Base-by-base conservation (phyloP, 257 asterid genomes). In the Ballota nigra region DNA sequence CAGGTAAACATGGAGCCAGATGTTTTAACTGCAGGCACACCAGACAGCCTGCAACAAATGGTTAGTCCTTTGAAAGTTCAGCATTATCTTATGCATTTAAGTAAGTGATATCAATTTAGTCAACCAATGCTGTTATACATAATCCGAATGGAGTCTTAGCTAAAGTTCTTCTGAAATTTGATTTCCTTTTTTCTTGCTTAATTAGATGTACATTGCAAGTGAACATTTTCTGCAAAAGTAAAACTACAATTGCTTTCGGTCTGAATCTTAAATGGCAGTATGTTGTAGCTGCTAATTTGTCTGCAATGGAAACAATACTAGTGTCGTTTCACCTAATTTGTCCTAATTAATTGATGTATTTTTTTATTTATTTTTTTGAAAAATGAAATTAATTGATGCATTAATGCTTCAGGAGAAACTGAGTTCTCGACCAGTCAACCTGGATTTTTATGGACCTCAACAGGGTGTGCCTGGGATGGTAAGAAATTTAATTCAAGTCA, bases 401-500 rank as follows among this genome's bases (percentile, higher is more conserved):
- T 51, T 28, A 20, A 49, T 80, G 19, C 67, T 69, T 64, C n/a
- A 94, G 98, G 98, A 94, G 38, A 94, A 94, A 77, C 70, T 91
- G 80, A 85, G 72, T 70, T 71, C 97, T 40, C 84, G 99, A 76
- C 85, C 92, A 5, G 88, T 88, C 64, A 86, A 76, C 70, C 86
- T 91, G 72, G 97, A 94, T 55, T 86, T 81, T 84, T 89, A 84
- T 67, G 87, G 90, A 23, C 70, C 86, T 34, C 97, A 89, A 72
- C 96, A 83, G 75, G 85, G 90, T 34, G 93, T 88, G 61, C 92
- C 86, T 43, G 97, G 97, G 78, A 89, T 94, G 95, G 99, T 94
- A 83, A 69, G 89, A 57, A 63, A 59, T 57, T 53, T 33, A 59
- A 29, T 71, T 61, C 66, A 43, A 61, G 51, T 65, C 63, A 23